Evolutionary conservation across 2,329 filamentous ascomycete genomes (phyloP), one percentile per base, ranked within the genome.

Genomic region (Colletotrichum paranaense): DNA sequence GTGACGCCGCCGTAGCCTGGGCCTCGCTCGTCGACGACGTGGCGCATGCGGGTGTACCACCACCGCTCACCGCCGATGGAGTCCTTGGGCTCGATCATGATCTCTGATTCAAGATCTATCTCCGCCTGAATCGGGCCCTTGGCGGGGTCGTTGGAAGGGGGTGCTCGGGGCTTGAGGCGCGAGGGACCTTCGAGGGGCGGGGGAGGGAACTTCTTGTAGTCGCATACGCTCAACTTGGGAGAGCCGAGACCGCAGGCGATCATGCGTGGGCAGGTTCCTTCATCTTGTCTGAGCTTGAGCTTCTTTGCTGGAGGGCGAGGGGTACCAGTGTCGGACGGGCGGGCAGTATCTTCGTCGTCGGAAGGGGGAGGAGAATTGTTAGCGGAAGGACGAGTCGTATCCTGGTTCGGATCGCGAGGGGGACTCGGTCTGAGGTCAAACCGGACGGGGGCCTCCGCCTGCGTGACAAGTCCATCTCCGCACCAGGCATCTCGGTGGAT

Each of bases 401-500:
- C 53, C 22, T 26, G 22, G 3, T 56, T 22, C 11, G 53, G 22
- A 53, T 9, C 14, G 11, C 19, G 26, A 22, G 46, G 42, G 3
- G 46, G 11, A 3, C 32, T 63, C 46, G 60, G 60, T 28, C 28
- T 49, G 19, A 68, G 58, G 9, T 42, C 64, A 4, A 67, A 49
- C 42, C 52, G 65, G 65, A 38, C 14, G 30, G 55, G 64, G 3
- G 38, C 64, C n/a, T 35, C 38, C 0, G 64, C 26, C 8, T 49
- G 42, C 4, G 16, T 26, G 0, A 22, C n/a, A 5, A 32, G 66
- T 46, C 57, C 63, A 11, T 55, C 66, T 3, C 62, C 49, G 16
- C 76, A 77, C 76, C 76, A 77, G 1, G 26, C 53, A 14, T 64
- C 58, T 0, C 64, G 38, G 11, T 86, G 88, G 74, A 78, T 62